phyloP scores from a whole-genome alignment of 192 early-diverging fungal species.

The Mortierella antarctica region DNA sequence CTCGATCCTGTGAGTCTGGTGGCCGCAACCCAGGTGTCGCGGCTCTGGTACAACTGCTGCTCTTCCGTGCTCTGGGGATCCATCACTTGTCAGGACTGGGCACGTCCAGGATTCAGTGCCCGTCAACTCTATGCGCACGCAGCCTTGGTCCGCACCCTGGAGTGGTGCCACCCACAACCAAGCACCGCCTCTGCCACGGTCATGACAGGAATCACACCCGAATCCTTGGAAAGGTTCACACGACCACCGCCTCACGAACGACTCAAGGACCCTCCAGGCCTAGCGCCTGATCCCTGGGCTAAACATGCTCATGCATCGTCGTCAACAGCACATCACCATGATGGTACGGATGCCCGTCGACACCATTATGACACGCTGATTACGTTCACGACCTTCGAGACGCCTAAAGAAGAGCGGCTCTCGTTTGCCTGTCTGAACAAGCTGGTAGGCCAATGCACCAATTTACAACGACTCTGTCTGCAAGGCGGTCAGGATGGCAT shows the following conservation, averaged over 20 bases:
- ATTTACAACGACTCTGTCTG: constrained; percentile 20
- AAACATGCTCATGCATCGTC: not conserved
- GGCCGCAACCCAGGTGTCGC: constrained; percentile 18
- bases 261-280: not conserved
- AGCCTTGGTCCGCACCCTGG: constrained; percentile 12
- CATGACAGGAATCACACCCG: not conserved
- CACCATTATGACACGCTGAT: not conserved
- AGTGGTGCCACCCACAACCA: constrained; percentile 5
- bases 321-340: not conserved
- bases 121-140: constrained; percentile 20
- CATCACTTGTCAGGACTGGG: constrained; percentile 17
- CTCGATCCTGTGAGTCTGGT: constrained; percentile 16
- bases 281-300: not conserved
- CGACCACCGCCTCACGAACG: not conserved
- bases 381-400: not conserved
- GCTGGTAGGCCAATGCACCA: constrained; percentile 10
- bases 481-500: constrained; percentile 11
- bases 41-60: constrained; percentile 11
- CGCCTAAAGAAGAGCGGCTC: not conserved
- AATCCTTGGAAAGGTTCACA: not conserved
- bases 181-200: not conserved
- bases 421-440: constrained; percentile 15
- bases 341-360: not conserved
- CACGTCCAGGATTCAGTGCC: constrained; percentile 2
- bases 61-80: constrained; percentile 21